Evolutionary conservation across 768 basidiomycete genomes (phyloP).

Genomic region (Glaciozyma antarctica): DNA sequence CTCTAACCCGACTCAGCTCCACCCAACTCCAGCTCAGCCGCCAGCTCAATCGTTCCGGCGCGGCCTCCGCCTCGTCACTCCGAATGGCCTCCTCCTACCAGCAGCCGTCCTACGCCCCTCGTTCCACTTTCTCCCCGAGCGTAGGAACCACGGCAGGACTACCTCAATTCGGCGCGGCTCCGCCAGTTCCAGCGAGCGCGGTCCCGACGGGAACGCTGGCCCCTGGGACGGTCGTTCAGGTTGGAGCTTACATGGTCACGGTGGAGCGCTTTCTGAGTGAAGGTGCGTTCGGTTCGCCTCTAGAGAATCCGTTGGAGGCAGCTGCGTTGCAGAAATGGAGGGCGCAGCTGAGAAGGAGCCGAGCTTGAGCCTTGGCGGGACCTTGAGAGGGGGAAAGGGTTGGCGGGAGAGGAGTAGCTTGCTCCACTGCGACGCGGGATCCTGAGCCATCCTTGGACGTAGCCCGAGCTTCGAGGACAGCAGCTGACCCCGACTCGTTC

Average conservation of each 20-base stretch:
- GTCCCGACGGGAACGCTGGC: slow-evolving; percentile 40
- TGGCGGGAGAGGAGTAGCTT: too few species aligned
- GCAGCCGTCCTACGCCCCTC: too few species aligned
- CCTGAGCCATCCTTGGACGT: background rate
- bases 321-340: background rate
- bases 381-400: too few species aligned
- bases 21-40: too few species aligned
- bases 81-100: too few species aligned
- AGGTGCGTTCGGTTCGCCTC: slow-evolving; percentile 48
- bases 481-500: background rate
- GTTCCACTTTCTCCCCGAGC: too few species aligned
- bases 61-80: too few species aligned
- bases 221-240: slow-evolving; percentile 72
- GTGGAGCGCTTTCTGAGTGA: slow-evolving; percentile 93
- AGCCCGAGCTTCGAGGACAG: background rate
- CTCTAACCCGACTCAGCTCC: too few species aligned
- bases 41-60: too few species aligned
- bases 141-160: background rate
- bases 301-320: background rate
- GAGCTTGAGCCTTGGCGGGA: background rate
- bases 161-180: background rate
- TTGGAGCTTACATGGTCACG: slow-evolving; percentile 80
- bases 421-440: too few species aligned
- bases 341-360: background rate
- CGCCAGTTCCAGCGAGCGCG: background rate